These are phyloP conservation scores for Syncephalis plumigaleata DNA, from an alignment of 371 early-diverging fungal species.

Conservation along the genomic window DNA sequence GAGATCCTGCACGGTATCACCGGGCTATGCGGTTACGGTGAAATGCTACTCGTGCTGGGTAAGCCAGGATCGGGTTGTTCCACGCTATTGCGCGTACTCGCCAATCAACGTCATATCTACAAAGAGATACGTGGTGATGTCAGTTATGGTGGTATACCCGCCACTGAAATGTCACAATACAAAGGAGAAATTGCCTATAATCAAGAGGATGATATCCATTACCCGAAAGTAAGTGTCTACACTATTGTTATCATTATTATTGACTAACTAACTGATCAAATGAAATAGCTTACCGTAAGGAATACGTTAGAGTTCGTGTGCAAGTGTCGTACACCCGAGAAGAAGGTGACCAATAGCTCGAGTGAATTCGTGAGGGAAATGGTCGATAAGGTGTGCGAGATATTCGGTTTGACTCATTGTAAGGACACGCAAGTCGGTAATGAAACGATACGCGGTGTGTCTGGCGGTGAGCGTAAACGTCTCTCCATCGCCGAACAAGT, in stretches of 20 bases:
- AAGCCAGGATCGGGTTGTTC: slow-evolving; percentile 36
- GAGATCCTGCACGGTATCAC: not conserved
- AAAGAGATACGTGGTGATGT: slow-evolving; percentile 20
- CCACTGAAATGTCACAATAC: slow-evolving; percentile 17
- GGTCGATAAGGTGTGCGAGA: slow-evolving; percentile 21
- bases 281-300: slow-evolving; percentile 20
- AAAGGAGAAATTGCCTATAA: slow-evolving; percentile 30
- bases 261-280: too few relatives aligned
- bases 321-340: slow-evolving; percentile 28
- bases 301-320: slow-evolving; percentile 30
- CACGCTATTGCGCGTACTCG: slow-evolving; percentile 27
- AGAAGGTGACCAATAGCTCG: slow-evolving; percentile 15
- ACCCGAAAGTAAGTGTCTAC: slow-evolving; percentile 12
- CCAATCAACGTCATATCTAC: slow-evolving; percentile 26
- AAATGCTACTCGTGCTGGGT: slow-evolving; percentile 38
- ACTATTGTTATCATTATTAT: too few relatives aligned
- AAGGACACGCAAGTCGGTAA: slow-evolving; percentile 54
- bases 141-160: slow-evolving; percentile 25
- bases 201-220: slow-evolving; percentile 34
- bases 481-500: slow-evolving; percentile 58
- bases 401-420: slow-evolving; percentile 35
- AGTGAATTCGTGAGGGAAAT: slow-evolving; percentile 14
- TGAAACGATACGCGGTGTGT: slow-evolving; percentile 42
- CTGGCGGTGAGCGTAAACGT: slow-evolving; percentile 63
- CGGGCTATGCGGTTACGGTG: slow-evolving; percentile 29